phyloP scores from a whole-genome alignment of 2,329 filamentous ascomycete genomes.

The Fusarium incarnatum region DNA sequence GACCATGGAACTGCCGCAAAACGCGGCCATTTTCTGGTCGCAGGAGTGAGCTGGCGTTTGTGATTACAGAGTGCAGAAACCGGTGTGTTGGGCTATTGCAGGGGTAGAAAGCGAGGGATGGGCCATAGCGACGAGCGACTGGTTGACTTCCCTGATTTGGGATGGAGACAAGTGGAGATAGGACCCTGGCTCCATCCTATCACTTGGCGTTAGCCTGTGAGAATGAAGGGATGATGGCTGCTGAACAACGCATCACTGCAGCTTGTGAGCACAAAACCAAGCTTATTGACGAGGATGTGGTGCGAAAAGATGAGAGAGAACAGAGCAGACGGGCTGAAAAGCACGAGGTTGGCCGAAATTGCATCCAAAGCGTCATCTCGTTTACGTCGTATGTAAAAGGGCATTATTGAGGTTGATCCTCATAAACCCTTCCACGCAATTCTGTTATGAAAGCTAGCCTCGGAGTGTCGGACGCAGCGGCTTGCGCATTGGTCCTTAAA shows the following conservation, averaged over 20 bases:
- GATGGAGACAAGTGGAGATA: constrained; percentile 53
- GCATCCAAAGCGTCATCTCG: constrained; percentile 35
- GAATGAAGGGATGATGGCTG: constrained; percentile 58
- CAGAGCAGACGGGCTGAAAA: constrained; percentile 13
- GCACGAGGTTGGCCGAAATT: constrained; percentile 44
- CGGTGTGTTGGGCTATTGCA: constrained; percentile 45
- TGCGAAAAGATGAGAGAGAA: constrained; percentile 28
- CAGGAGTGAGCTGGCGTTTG: constrained; percentile 61
- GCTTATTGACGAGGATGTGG: constrained; percentile 27
- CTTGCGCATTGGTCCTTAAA: constrained; percentile 26
- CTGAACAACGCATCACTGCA: constrained; percentile 60
- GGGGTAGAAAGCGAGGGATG: constrained; percentile 49
- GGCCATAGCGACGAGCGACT: constrained; percentile 45
- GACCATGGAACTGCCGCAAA: constrained; percentile 43
- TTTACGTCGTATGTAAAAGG: constrained; percentile 28
- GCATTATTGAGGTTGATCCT: constrained; percentile 36
- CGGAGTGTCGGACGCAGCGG: constrained; percentile 14
- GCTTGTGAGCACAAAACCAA: constrained; percentile 46
- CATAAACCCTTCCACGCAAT: constrained; percentile 36
- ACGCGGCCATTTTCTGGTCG: constrained; percentile 60
- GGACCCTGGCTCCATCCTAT: constrained; percentile 58
- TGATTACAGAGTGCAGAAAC: constrained; percentile 48
- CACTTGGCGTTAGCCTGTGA: constrained; percentile 51
- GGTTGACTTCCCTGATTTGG: constrained; percentile 56
- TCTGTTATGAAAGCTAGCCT: constrained; percentile 23